phyloP scores from a whole-genome alignment of 768 basidiomycete genomes.

The Strobilomyces echinocephalus region DNA sequence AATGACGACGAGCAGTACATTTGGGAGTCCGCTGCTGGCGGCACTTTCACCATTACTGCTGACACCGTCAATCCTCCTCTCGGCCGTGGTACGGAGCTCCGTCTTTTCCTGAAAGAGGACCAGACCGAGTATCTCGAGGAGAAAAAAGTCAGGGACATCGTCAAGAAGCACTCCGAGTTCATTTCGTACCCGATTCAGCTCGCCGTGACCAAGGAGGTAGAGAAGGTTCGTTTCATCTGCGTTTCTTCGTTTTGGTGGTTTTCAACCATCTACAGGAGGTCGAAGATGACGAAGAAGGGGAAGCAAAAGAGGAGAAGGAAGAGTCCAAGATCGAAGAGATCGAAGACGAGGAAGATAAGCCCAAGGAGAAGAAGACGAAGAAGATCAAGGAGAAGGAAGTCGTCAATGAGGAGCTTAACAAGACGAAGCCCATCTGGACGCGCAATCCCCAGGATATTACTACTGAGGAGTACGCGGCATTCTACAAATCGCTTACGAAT shows the following conservation, averaged over 20 bases:
- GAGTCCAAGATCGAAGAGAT: constrained; percentile 80
- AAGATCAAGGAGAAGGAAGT: constrained; percentile 85
- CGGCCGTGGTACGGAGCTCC: constrained; percentile 90
- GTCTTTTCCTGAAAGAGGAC: constrained; percentile 95
- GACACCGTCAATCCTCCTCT: constrained; percentile 88
- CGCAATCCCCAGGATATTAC: constrained; percentile 95
- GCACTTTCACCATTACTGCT: constrained; percentile 97
- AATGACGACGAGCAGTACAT: constrained; percentile 99
- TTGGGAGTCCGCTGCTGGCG: constrained; percentile 99
- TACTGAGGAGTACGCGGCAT: constrained; percentile 85
- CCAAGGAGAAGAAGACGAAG: constrained; percentile 91
- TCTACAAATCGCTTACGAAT: constrained; percentile 99
- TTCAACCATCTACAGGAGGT: constrained; percentile 56
- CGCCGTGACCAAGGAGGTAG: constrained; percentile 97
- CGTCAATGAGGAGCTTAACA: constrained; percentile 98
- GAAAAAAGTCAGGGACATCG: constrained; percentile 98
- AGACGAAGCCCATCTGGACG: constrained; percentile 99
- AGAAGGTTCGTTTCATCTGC: constrained; percentile 65
- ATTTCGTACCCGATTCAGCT: constrained; percentile 99
- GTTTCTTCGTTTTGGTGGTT: background rate
- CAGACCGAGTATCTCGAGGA: constrained; percentile 99
- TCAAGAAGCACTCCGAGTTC: constrained; percentile 99
- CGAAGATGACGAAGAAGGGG: constrained; percentile 79
- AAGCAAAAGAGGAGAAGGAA: constrained; percentile 64
- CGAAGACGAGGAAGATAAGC: constrained; percentile 78